phyloP scores from a whole-genome alignment of 306 rosid genomes.

The Vigna trinervia region DNA sequence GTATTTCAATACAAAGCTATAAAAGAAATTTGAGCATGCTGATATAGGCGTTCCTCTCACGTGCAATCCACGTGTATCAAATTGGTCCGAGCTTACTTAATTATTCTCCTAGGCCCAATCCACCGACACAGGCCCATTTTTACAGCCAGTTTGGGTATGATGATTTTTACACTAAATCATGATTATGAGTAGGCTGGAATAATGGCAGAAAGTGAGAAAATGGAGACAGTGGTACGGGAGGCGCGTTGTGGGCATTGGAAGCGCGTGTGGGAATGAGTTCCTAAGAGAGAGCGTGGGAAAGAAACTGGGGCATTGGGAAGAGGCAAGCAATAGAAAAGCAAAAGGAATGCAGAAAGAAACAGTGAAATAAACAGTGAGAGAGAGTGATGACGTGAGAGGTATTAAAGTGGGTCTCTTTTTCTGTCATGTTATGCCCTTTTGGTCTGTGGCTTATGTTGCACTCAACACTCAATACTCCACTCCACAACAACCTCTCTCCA shows the following conservation, averaged over 20 bases:
- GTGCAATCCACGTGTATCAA: too few species aligned
- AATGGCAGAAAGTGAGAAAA: not conserved
- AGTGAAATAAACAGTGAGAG: slow-evolving; percentile 5
- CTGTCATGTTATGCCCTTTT: slow-evolving; percentile 37
- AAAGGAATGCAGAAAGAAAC: slow-evolving; percentile 6
- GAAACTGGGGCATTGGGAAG: not conserved
- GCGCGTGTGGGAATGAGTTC: not conserved
- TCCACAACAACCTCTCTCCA: slow-evolving; percentile 28
- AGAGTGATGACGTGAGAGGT: slow-evolving; percentile 27
- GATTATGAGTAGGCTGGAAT: not conserved
- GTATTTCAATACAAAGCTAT: too few species aligned
- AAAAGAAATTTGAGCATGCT: too few species aligned
- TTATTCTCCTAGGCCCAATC: not conserved
- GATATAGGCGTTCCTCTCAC: too few species aligned
- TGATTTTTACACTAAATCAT: too few species aligned
- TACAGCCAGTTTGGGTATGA: not conserved
- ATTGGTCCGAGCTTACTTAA: not conserved
- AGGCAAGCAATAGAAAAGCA: not conserved
- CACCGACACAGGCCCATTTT: not conserved
- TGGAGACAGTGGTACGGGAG: slow-evolving; percentile 30
- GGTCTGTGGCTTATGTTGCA: slow-evolving; percentile 51
- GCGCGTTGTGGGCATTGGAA: not conserved
- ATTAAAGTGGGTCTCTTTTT: slow-evolving; percentile 45
- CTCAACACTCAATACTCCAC: slow-evolving; percentile 23
- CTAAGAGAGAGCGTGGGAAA: not conserved